Base-by-base conservation (phyloP, 176 grass and related monocot genomes). In the Thalia dealbata region DNA sequence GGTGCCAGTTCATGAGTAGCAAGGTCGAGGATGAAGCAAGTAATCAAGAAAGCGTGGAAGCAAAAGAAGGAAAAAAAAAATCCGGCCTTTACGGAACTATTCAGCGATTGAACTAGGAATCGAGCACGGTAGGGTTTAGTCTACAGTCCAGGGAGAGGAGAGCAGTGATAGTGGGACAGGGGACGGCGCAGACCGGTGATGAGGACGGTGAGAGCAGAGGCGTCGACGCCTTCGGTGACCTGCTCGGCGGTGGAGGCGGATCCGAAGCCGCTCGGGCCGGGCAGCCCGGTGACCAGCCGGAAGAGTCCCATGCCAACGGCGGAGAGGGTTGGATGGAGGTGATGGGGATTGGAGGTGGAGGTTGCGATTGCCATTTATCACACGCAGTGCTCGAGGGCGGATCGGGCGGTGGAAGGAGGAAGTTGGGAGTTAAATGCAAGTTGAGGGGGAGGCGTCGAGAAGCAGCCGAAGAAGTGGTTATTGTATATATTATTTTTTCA, bases 161-260 rank as follows among this genome's bases (percentile, higher is more conserved):
- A 38, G 32, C 32, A 38, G 32, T 4, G 28, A 10, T 8, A 65
- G 23, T 28, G 61, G 69, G n/a, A 66, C 1, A 48, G 10, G n/a
- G 11, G 55, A 56, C 23, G 50, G 7, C 5, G 32, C 22, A 62
- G 45, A 99, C 95, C 95, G 43, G 95, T 99, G 28, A 99, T 77
- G 61, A 95, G 42, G 79, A 74, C 95, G 67, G 95, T 99, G 81
- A 93, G 83, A 43, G 75, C 45, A 72, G 79, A 79, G 44, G 85
- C 90, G 50, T 87, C 81, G 70, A 89, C 23, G 61, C 83, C 85
- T 14, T 46, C 75, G 15, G 95, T 95, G 85, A 95, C 95, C 82
- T 95, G 83, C 79, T 95, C 90, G n/a, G 95, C 87, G 42, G 95
- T 99, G 73, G 82, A 82, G 48, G 71, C 69, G 1, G 88, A 99